Evolutionary conservation across 2,329 filamentous ascomycete genomes (phyloP).

Genomic region (Thelonectria discophora): DNA sequence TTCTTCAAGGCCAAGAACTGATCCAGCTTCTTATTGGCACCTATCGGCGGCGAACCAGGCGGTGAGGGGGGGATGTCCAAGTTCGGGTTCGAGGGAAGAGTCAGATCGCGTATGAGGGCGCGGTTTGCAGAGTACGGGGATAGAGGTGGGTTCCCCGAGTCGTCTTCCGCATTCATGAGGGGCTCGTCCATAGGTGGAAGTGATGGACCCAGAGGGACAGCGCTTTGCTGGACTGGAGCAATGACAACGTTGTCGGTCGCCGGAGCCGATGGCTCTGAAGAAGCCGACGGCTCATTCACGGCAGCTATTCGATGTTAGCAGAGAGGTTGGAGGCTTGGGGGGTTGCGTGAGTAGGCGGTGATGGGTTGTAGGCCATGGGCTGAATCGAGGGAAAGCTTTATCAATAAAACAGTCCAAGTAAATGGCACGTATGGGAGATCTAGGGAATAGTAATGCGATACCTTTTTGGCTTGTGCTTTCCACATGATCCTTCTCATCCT

Average conservation of each 20-base stretch:
- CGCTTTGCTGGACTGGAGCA: constrained; percentile 45
- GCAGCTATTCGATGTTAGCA: constrained; percentile 10
- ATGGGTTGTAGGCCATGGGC: no score
- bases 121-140: constrained; percentile 76
- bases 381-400: background rate
- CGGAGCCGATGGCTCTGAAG: constrained; percentile 18
- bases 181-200: constrained; percentile 46
- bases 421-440: background rate
- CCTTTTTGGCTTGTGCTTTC: background rate
- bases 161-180: constrained; percentile 33
- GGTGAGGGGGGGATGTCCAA: constrained; percentile 80
- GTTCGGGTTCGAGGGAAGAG: constrained; percentile 75
- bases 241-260: constrained; percentile 29
- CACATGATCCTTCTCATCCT: background rate
- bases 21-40: constrained; percentile 72
- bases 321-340: background rate
- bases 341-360: background rate
- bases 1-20: constrained; percentile 81
- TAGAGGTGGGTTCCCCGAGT: constrained; percentile 45
- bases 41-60: constrained; percentile 64
- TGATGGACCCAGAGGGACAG: constrained; percentile 51
- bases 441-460: background rate
- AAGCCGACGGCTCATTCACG: background rate
- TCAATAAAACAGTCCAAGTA: background rate
- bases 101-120: constrained; percentile 73